These are phyloP conservation scores for Sporothrix sp. DNA, from an alignment of 2,329 filamentous ascomycete genomes.

Conservation along the genomic window DNA sequence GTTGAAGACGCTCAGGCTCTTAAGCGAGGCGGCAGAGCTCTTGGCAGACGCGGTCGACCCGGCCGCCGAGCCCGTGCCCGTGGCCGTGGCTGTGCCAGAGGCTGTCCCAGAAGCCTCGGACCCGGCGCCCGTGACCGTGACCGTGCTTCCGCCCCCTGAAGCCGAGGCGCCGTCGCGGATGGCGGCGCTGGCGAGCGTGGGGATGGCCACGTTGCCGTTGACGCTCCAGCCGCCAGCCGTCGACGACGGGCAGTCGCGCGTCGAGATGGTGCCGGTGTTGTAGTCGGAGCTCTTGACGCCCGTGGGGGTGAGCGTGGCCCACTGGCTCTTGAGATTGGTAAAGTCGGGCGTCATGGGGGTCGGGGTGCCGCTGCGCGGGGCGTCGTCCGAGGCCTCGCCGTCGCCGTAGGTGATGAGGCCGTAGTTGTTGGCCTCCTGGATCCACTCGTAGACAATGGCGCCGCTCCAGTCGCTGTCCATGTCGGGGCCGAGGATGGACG, in stretches of 20 bases:
- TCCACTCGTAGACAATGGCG: conserved; percentile 83
- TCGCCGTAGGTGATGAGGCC: conserved; percentile 69
- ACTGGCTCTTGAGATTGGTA: conserved; percentile 63
- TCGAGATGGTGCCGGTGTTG: conserved; percentile 47
- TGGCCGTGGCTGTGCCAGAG: conserved; percentile 20
- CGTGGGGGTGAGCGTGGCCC: conserved; percentile 61
- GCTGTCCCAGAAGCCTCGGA: conserved; percentile 6
- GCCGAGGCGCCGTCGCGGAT: conserved; percentile 17
- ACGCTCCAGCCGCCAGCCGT: conserved; percentile 65
- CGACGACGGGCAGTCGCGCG: conserved; percentile 59
- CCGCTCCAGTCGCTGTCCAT: conserved; percentile 67
- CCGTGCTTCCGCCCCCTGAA: conserved; percentile 25
- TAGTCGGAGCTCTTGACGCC: conserved; percentile 60
- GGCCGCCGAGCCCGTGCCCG: conserved; percentile 16
- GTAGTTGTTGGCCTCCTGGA: conserved; percentile 74
- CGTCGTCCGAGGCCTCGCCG: conserved; percentile 51
- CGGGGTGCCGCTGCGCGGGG: conserved; percentile 60
- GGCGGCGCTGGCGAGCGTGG: conserved; percentile 31
- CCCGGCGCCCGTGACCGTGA: conserved; percentile 21
- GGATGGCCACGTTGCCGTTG: conserved; percentile 57
- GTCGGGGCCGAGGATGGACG: conserved; percentile 61
- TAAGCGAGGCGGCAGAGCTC: conserved; percentile 21
- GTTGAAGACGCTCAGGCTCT: conserved; percentile 34
- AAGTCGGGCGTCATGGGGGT: conserved; percentile 69
- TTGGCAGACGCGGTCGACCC: conserved; percentile 15